These are phyloP conservation scores for Trametes gibbosa DNA, from an alignment of 768 basidiomycete genomes.

Conservation along the genomic window DNA sequence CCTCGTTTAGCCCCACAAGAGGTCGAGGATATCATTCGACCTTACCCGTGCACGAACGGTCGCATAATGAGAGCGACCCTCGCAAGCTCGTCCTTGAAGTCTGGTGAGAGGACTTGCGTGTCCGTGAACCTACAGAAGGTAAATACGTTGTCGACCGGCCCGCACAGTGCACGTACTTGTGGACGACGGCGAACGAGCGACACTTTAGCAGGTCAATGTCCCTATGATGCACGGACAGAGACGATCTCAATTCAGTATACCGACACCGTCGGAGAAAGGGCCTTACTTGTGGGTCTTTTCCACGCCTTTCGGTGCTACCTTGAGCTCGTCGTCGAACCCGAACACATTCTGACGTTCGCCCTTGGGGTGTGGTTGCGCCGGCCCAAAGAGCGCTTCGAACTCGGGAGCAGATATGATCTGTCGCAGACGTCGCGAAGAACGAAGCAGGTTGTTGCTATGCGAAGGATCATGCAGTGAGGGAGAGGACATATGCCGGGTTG, in stretches of 20 bases:
- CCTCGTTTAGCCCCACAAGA: too few species aligned
- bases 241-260: not conserved
- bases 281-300: constrained; percentile 74
- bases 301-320: constrained; percentile 88
- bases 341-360: constrained; percentile 76
- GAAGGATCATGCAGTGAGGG: not conserved
- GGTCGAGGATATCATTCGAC: too few species aligned
- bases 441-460: constrained; percentile 58
- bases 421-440: constrained; percentile 60
- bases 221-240: constrained; percentile 33
- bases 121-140: constrained; percentile 60
- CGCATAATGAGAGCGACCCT: not conserved
- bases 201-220: constrained; percentile 93
- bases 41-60: not conserved
- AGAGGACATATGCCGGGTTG: not conserved
- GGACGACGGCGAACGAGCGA: constrained; percentile 68
- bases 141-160: not conserved
- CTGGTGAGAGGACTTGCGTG: constrained; percentile 60
- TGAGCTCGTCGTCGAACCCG: constrained; percentile 83
- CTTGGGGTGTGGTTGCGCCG: constrained; percentile 56
- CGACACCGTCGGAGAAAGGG: not conserved
- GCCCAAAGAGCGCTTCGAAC: constrained; percentile 79
- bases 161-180: constrained; percentile 40
- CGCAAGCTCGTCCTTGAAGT: constrained; percentile 62
- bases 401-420: constrained; percentile 59